A percentile compares a stretch with the other conserved stretches of the same genome.
Evolutionary conservation across 2,329 filamentous ascomycete genomes (phyloP).

Genomic region (Ophiostoma sp.): DNA sequence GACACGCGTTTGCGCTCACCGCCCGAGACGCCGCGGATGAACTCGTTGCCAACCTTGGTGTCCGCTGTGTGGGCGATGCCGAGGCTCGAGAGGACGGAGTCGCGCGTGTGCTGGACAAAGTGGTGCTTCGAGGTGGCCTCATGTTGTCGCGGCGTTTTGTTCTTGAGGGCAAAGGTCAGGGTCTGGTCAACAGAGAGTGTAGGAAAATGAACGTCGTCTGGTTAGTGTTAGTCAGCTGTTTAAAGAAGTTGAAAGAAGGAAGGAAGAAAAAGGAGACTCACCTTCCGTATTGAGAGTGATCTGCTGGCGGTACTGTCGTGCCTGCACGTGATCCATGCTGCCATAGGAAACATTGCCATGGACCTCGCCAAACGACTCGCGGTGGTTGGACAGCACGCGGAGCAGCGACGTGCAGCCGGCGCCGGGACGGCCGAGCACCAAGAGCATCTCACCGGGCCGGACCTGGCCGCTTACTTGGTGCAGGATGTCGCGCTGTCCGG

Average conservation of each 20-base stretch:
- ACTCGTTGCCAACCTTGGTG: slow-evolving; percentile 72
- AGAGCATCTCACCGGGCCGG: slow-evolving; percentile 66
- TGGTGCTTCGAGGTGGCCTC: slow-evolving; percentile 50
- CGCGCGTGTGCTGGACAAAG: slow-evolving; percentile 55
- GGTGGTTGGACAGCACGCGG: slow-evolving; percentile 63
- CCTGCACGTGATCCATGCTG: slow-evolving; percentile 42
- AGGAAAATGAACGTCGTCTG: slow-evolving; percentile 81
- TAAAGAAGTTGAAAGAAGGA: slow-evolving; percentile 66
- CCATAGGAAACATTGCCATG: slow-evolving; percentile 73
- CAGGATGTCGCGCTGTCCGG: slow-evolving; percentile 61
- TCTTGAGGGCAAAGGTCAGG: slow-evolving; percentile 69
- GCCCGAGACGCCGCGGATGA: slow-evolving; percentile 66
- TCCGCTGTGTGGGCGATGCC: slow-evolving; percentile 68
- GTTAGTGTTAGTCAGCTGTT: slow-evolving; percentile 59
- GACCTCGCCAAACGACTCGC: slow-evolving; percentile 77
- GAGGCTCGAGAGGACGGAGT: slow-evolving; percentile 70
- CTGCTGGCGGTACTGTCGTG: slow-evolving; percentile 38
- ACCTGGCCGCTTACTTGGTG: slow-evolving; percentile 63
- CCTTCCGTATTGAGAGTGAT: slow-evolving; percentile 56
- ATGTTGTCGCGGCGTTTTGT: slow-evolving; percentile 59
- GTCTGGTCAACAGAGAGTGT: slow-evolving; percentile 73
- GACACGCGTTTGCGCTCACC: slow-evolving; percentile 66
- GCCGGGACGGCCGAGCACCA: slow-evolving; percentile 66
- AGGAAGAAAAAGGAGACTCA: not conserved
- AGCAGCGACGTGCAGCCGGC: slow-evolving; percentile 82